These are phyloP conservation scores for Naganishia liquefaciens DNA, from an alignment of 1,284 basidiomycete species.

Conservation along the genomic window DNA sequence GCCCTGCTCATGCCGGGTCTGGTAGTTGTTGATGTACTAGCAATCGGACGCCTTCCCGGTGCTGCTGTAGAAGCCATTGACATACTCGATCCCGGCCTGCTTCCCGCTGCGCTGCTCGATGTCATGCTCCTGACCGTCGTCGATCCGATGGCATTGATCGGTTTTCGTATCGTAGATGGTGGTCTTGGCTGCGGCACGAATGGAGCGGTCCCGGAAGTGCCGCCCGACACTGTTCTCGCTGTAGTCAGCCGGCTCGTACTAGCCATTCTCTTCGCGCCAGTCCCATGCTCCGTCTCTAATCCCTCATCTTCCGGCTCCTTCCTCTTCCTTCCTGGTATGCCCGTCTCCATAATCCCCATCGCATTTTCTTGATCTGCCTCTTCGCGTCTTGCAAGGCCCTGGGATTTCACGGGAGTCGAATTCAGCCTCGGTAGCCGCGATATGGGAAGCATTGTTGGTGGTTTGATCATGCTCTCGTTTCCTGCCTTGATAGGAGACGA, in stretches of 20 bases:
- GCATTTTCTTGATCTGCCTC: constrained; percentile 13
- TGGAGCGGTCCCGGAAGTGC: constrained; percentile 1
- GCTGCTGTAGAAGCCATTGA: constrained; percentile 3
- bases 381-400: neutral
- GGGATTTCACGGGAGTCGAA: constrained; percentile 16
- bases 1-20: constrained; percentile 3
- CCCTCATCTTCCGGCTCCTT: constrained; percentile 21
- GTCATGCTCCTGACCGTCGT: constrained; percentile 12
- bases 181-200: constrained; percentile 21
- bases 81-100: constrained; percentile 23
- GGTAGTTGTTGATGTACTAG: neutral
- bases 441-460: constrained; percentile 13
- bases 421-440: constrained; percentile 25
- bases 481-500: constrained; percentile 15
- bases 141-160: constrained; percentile 25
- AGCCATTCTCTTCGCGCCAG: constrained; percentile 6
- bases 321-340: constrained; percentile 2
- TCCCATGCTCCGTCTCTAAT: neutral
- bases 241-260: constrained; percentile 1
- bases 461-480: constrained; percentile 22
- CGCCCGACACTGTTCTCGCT: neutral
- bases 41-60: constrained; percentile 14
- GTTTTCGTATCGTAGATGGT: constrained; percentile 18
- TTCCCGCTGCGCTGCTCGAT: constrained; percentile 2
- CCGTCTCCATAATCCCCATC: neutral